phyloP scores from a whole-genome alignment of 139 green algal genomes.

The Micractinium conductrix region DNA sequence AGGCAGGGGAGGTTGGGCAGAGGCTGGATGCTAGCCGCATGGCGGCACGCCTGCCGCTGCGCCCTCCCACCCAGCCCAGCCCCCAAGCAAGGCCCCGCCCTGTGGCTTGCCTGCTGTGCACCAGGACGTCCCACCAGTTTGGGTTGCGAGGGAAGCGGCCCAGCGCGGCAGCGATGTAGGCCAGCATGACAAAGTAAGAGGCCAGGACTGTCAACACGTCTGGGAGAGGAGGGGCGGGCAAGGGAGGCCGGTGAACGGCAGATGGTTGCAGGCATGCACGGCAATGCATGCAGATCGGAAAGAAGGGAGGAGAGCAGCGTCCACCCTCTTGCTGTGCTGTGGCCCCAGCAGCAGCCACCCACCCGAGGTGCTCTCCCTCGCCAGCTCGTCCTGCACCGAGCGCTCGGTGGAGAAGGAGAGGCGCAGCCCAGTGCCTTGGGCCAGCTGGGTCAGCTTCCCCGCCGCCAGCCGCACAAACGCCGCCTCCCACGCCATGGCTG shows the following conservation, averaged over 20 bases:
- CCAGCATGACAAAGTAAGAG: slow-evolving; percentile 89
- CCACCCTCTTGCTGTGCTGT: not conserved
- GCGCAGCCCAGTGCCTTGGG: slow-evolving; percentile 52
- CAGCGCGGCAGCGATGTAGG: slow-evolving; percentile 82
- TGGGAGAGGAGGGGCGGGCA: not conserved
- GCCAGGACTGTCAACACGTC: slow-evolving; percentile 75
- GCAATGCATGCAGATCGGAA: not conserved
- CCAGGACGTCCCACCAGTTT: slow-evolving; percentile 51
- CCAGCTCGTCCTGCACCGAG: slow-evolving; percentile 86
- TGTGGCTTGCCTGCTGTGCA: slow-evolving; percentile 47
- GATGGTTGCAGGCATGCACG: no score
- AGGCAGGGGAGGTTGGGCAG: not conserved
- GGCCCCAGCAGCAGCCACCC: not conserved
- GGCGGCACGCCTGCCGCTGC: not conserved
- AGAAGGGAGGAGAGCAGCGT: not conserved
- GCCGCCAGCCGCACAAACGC: slow-evolving; percentile 73
- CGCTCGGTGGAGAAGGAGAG: slow-evolving; percentile 83
- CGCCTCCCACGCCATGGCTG: slow-evolving; percentile 83
- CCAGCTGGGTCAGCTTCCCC: slow-evolving; percentile 44
- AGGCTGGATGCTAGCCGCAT: not conserved
- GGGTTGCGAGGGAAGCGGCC: slow-evolving; percentile 52
- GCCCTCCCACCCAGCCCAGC: not conserved
- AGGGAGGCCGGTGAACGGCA: not conserved
- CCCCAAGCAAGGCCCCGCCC: not conserved
- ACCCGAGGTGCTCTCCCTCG: slow-evolving; percentile 66